Base-by-base conservation (phyloP, 495 filamentous ascomycete genomes). In the Ramalina intermedia region DNA sequence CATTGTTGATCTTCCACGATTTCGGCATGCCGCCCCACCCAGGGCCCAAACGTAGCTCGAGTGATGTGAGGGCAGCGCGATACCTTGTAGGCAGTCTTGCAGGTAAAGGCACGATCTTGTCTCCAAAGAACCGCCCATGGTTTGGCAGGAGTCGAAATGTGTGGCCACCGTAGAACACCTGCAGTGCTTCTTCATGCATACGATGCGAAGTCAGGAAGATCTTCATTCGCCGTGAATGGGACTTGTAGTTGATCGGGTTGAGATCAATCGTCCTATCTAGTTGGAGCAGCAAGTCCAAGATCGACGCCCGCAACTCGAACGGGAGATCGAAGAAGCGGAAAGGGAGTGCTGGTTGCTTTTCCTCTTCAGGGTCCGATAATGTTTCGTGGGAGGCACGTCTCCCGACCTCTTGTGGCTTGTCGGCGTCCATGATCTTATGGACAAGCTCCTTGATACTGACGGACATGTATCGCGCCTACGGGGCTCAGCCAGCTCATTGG, bases 251-350 rank as follows among this genome's bases (percentile, higher is more conserved):
- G 12, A 64, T 59, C 13, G 79, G 75, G 26, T 86, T 81, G 5
- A 89, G 75, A 55, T 90, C 87, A 16, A 93, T 68, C 37, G 77
- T 77, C 43, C 64, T 63, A 20, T 58, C 59, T 24, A 49, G 52
- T 33, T 62, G 53, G 42, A 94, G 80, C 39, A 79, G 65, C 48
- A 76, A 65, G 45, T 67, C 69, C 59, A 88, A 87, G 37, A 94
- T 75, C 42, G 76, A 76, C 38, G 79, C 54, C 8, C 87, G 83
- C 27, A 94, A 68, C 58, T 94, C 87, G 9, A 77, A 72, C 0
- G 87, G 87, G 0, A 94, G 69, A 43, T 80, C 73, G 58, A 93
- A 75, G 63, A 93, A 87, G 24, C 69, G 76, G 57, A 93, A 93
- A 0, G 75, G 70, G 38, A 65, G 41, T 17, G 26, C 26, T 13